Evolutionary conservation across 163 green algal species (phyloP), one percentile per base, ranked within the genome.

Genomic region (Chlorella variabilis): DNA sequence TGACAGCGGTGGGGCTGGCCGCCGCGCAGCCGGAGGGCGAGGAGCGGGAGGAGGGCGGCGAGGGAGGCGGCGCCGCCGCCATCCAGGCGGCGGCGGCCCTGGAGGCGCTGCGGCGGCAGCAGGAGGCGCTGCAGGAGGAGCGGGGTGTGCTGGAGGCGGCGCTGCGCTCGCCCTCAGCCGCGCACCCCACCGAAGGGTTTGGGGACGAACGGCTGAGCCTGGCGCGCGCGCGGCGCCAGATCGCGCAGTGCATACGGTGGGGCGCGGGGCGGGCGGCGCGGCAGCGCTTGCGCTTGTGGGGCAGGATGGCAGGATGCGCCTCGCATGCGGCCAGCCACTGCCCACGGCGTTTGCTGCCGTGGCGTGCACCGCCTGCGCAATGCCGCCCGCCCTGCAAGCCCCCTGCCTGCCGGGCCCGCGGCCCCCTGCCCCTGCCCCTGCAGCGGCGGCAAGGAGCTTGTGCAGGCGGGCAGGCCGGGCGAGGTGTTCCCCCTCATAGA

Each of bases 121-220:
- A 38, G 27, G n/a, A 77, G 66, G 65, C 48, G 66, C 66, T 69
- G 38, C 65, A 77, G 66, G 49, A 61, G 77, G 41, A 61, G 66
- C 77, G 71, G 18, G 33, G 33, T 13, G 25, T 54, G 34, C 68
- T 83, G 48, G 74, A 86, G 41, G 23, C n/a, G 0, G 42, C 74
- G 23, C 69, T 86, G 58, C 29, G 23, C 41, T 56, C 61, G 2
- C 81, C 81, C 9, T 29, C 59, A n/a, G 81, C 81, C 5, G 81
- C 81, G 3, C 81, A 86, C 62, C 81, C 81, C 33, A 66, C 45
- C 31, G 81, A 86, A 42, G 18, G 7, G 8, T 86, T 48, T n/a
- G 81, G 81, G 17, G 51, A 67, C 41, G 11, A 49, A 15, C 42
- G 63, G 61, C 61, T 83, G 11, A 86, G 82, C 75, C 56, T 86